Conservation (phyloP, 768 basidiomycete species). For the Infundibulicybe gibba region DNA sequence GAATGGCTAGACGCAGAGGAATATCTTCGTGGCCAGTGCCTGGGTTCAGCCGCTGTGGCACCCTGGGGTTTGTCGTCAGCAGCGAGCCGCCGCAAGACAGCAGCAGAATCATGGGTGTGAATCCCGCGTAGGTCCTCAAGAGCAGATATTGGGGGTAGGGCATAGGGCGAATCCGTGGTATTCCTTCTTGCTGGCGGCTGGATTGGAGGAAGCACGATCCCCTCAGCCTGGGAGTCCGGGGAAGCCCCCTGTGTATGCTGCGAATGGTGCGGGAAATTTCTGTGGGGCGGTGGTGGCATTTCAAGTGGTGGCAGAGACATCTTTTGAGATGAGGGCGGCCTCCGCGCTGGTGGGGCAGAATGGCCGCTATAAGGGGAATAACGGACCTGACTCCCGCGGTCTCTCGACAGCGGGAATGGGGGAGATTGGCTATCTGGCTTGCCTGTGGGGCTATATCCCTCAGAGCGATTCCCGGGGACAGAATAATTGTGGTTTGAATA, state of each 20-base stretch:
- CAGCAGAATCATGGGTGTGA: conserved; percentile 52
- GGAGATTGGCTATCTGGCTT: no score
- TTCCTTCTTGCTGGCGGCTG: conserved; percentile 22
- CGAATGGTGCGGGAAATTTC: no score
- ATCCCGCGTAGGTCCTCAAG: conserved; percentile 60
- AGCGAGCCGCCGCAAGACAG: conserved; percentile 62
- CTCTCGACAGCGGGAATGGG: no score
- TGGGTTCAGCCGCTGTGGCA: conserved; percentile 19
- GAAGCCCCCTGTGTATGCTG: background rate
- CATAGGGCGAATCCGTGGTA: conserved; percentile 37
- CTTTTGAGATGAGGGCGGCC: no score
- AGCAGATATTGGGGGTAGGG: conserved; percentile 66
- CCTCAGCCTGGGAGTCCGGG: background rate
- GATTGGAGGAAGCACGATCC: conserved; percentile 39
- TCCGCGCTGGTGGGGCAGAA: no score
- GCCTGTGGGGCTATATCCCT: no score
- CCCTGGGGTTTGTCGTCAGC: conserved; percentile 42
- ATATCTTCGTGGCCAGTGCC: conserved; percentile 35
- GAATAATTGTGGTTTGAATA: no score
- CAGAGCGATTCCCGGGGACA: no score
- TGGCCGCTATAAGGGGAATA: no score
- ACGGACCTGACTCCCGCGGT: no score
- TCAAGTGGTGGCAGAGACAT: no score
- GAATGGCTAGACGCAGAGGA: conserved; percentile 36
- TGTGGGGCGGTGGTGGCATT: no score